Base-by-base conservation (phyloP, 257 asterid genomes). In the Catharanthus roseus region DNA sequence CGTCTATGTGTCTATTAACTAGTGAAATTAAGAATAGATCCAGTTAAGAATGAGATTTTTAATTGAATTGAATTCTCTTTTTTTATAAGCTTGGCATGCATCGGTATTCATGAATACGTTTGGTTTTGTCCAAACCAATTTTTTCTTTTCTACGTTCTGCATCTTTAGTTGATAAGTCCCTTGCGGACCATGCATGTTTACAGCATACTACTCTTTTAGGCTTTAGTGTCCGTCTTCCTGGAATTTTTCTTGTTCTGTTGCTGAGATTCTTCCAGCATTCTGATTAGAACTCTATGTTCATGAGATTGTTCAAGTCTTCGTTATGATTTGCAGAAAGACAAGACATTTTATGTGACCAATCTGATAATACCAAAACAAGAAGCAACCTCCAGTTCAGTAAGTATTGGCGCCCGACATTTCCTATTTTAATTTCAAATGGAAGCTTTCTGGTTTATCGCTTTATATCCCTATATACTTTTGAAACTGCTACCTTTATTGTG, bases 301-400 rank as follows among this genome's bases (percentile, higher is more conserved):
- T 62, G 54, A 28, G 73, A 31, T 38, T 66, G 56, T n/a, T 41
- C 10, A 6, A n/a, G n/a, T 66, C 33, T n/a, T 49, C 54, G 7
- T 72, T 60, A 72, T 51, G n/a, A n/a, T 19, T 65, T 79, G 77
- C 89, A 84, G 89, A 77, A 78, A 72, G 80, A 73, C 26, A 76
- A 68, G 34, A 82, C 82, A 51, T 82, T 78, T 65, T 82, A 75
- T 19, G 82, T 84, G 8, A 80, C 86, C 49, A 72, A 73, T 72
- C 76, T 80, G 71, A 84, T 84, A 67, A 79, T 80, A 36, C 87
- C 89, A 11, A 86, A 78, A 65, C 89, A 81, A 72, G 87, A 80
- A 83, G 74, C 86, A 24, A 79, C 78, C 74, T 78, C 88, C 56
- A 70, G 64, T 73, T 77, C 86, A 69, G 88, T 86, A 81, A 71